phyloP scores from a whole-genome alignment of 805 yeast species.

The Yamadazyma akitaensis region DNA sequence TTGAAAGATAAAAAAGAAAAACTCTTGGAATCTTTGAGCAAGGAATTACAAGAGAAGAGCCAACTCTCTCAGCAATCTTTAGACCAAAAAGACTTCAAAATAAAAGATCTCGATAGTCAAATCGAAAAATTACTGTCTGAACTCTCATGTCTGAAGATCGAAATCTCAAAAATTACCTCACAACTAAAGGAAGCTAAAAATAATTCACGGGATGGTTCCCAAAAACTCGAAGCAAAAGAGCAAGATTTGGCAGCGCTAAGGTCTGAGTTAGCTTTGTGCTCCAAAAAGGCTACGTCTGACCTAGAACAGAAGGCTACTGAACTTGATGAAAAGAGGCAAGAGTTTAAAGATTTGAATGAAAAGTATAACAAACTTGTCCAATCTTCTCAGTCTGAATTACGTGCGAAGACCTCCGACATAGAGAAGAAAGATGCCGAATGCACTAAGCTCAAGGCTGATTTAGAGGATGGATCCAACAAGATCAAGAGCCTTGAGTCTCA shows the following conservation, averaged over 20 bases:
- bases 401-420: neutral
- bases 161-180: neutral
- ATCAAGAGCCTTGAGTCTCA: neutral
- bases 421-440: neutral
- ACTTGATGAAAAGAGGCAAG: neutral
- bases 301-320: neutral
- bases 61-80: neutral
- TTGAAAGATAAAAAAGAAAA: constrained; percentile 3
- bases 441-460: neutral
- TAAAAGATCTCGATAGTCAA: neutral
- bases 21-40: constrained; percentile 14
- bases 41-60: constrained; percentile 9
- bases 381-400: neutral
- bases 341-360: neutral
- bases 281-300: neutral
- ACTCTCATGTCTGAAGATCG: neutral
- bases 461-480: neutral
- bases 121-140: neutral
- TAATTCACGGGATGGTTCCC: neutral
- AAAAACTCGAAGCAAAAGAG: neutral
- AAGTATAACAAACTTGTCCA: neutral
- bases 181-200: neutral
- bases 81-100: neutral
- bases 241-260: neutral
- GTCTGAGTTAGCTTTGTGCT: no score